A percentile compares a stretch with the other conserved stretches of the same genome.
Evolutionary conservation across 2,329 filamentous ascomycete species (phyloP).

Genomic region (Knufia petricola): DNA sequence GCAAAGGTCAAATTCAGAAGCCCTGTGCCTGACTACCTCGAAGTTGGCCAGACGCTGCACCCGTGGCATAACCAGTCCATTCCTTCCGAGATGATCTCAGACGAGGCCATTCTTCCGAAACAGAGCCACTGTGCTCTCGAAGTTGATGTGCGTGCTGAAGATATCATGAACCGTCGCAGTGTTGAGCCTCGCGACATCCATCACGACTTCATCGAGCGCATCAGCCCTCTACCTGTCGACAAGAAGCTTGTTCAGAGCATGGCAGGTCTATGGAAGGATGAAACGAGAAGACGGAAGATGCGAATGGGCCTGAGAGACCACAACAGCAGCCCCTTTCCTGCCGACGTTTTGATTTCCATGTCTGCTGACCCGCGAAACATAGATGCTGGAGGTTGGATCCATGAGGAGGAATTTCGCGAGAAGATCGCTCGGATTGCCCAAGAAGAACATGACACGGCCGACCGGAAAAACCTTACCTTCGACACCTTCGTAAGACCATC

Average conservation of each 20-base stretch:
- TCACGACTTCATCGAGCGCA: slow-evolving; percentile 72
- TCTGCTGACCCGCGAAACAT: slow-evolving; percentile 69
- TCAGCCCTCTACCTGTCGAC: slow-evolving; percentile 52
- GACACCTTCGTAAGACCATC: slow-evolving; percentile 53
- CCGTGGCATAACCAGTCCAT: slow-evolving; percentile 75
- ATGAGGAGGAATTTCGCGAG: slow-evolving; percentile 72
- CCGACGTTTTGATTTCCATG: slow-evolving; percentile 77
- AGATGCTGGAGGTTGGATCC: slow-evolving; percentile 75
- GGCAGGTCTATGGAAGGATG: slow-evolving; percentile 86
- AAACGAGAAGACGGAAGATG: slow-evolving; percentile 66
- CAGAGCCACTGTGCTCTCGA: slow-evolving; percentile 84
- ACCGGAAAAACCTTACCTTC: slow-evolving; percentile 45
- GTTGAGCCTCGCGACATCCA: slow-evolving; percentile 70
- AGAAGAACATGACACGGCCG: slow-evolving; percentile 49
- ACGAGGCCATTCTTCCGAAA: slow-evolving; percentile 57
- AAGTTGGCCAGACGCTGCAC: slow-evolving; percentile 52
- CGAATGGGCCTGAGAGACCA: slow-evolving; percentile 56
- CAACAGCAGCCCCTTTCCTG: slow-evolving; percentile 65
- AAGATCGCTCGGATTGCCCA: slow-evolving; percentile 54
- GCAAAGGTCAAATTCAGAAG: slow-evolving; percentile 61
- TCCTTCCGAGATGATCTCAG: slow-evolving; percentile 46
- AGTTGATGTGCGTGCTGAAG: slow-evolving; percentile 77
- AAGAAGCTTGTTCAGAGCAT: slow-evolving; percentile 87
- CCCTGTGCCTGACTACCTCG: slow-evolving; percentile 62
- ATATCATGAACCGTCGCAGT: slow-evolving; percentile 74